phyloP scores from a whole-genome alignment of 2,329 filamentous ascomycete genomes.

The Xylariaceae sp. region DNA sequence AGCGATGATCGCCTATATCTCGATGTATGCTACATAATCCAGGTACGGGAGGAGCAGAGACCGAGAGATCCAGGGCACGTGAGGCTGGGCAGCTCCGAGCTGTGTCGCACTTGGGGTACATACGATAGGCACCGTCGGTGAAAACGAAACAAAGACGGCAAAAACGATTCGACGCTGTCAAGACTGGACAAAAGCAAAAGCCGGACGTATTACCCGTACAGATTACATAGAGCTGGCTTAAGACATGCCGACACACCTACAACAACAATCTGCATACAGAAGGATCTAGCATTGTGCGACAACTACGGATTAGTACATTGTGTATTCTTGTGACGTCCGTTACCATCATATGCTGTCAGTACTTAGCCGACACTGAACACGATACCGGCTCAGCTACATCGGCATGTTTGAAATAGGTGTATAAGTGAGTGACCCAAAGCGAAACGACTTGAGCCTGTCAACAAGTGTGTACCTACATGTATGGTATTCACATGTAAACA shows the following conservation, averaged over 20 bases:
- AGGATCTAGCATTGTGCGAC: neutral
- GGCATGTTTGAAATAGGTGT: too few relatives aligned
- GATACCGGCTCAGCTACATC: slow-evolving; percentile 1
- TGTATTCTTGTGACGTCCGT: slow-evolving; percentile 9
- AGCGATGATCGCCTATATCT: neutral
- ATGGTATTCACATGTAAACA: too few relatives aligned
- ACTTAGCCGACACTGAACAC: slow-evolving; percentile 7
- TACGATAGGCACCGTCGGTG: slow-evolving; percentile 10
- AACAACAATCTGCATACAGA: neutral
- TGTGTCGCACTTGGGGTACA: neutral
- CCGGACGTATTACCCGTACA: neutral
- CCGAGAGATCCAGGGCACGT: neutral
- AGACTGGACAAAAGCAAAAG: neutral
- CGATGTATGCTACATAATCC: slow-evolving; percentile 1
- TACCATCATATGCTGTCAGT: neutral
- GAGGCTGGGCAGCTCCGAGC: neutral
- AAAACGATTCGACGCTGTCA: neutral
- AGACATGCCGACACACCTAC: neutral
- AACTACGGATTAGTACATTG: neutral
- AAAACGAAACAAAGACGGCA: neutral
- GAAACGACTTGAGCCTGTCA: neutral
- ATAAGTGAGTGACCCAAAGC: neutral
- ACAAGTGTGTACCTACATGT: neutral
- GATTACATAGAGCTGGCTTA: slow-evolving; percentile 1
- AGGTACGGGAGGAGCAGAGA: neutral